Evolutionary conservation across 2,329 filamentous ascomycete genomes (phyloP), one percentile per base, ranked within the genome.

Genomic region (Ophiosphaerella korrae): DNA sequence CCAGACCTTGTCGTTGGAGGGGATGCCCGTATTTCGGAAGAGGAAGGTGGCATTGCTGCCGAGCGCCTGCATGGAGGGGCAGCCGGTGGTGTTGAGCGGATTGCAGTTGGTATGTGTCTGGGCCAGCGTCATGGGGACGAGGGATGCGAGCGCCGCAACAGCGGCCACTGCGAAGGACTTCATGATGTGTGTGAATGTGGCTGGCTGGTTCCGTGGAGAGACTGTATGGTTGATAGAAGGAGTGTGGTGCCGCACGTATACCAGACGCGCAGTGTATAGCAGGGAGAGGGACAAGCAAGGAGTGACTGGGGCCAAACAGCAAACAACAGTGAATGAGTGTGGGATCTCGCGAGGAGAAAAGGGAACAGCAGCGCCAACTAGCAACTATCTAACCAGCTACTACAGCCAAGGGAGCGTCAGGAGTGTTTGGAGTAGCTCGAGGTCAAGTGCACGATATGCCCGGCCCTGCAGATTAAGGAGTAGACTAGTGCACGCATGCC

Each of bases 21-120:
- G 52, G 13, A 64, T 62, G 35, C 79, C 78, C n/a, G 73, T 74
- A 33, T 78, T 82, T 72, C 86, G 80, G 69, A 81, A 81, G 63
- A 80, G 71, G 61, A 78, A 77, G 32, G 71, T 75, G 57, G 76
- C 80, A 50, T 77, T 77, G 45, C 84, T 84, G 48, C 87, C 85
- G 14, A 96, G 81, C 11, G 89, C 92, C 2, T 85, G 80, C 71
- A 94, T 83, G 35, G 85, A 72, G 1, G 88, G 84, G 71, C 92
- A 96, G 58, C 77, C 74, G 37, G 81, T 84, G 53, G 77, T 74
- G 58, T 91, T 82, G 65, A 88, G 80, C 5, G 93, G 92, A 68
- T 95, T 87, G 78, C 92, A 97, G 36, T 80, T 73, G 7, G 89
- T 91, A 48, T 75, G 85, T 29, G 92, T 91, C 73, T 97, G 93